Conservation (phyloP, 805 yeast species). For the Naumovozyma baii region DNA sequence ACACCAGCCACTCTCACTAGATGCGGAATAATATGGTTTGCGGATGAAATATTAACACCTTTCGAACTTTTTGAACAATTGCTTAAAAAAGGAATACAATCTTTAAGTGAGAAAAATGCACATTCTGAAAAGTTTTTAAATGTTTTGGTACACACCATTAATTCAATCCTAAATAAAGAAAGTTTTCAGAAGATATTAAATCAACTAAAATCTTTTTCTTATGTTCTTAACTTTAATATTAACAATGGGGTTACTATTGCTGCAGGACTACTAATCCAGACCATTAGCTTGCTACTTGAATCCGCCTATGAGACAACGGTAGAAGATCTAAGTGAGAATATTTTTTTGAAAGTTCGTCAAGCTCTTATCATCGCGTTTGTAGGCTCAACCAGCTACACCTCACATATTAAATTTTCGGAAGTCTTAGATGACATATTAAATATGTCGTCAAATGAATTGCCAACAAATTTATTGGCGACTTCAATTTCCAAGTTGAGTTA, state of each 20-base stretch:
- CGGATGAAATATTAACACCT: neutral
- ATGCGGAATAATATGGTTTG: conserved; percentile 78
- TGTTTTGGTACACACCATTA: neutral
- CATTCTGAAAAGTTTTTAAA: too few relatives aligned
- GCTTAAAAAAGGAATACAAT: neutral
- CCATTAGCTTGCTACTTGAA: neutral
- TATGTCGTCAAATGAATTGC: neutral
- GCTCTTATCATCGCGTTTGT: conserved; percentile 26
- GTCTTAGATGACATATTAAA: neutral
- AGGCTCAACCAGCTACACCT: conserved; percentile 30
- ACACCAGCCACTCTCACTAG: conserved; percentile 90
- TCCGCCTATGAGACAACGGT: too few relatives aligned
- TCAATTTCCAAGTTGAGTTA: conserved; percentile 31
- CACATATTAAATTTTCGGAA: conserved; percentile 24
- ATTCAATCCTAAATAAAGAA: neutral
- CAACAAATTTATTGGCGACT: neutral
- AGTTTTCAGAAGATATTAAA: neutral
- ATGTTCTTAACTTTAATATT: neutral
- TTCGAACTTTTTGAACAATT: neutral
- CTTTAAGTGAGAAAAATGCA: neutral
- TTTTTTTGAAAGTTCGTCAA: conserved; percentile 4
- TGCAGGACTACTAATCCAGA: neutral
- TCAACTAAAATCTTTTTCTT: neutral
- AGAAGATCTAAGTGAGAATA: too few relatives aligned
- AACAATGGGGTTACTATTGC: neutral